Evolutionary conservation across 2,329 filamentous ascomycete species (phyloP).

Genomic region (Alternaria viburni): DNA sequence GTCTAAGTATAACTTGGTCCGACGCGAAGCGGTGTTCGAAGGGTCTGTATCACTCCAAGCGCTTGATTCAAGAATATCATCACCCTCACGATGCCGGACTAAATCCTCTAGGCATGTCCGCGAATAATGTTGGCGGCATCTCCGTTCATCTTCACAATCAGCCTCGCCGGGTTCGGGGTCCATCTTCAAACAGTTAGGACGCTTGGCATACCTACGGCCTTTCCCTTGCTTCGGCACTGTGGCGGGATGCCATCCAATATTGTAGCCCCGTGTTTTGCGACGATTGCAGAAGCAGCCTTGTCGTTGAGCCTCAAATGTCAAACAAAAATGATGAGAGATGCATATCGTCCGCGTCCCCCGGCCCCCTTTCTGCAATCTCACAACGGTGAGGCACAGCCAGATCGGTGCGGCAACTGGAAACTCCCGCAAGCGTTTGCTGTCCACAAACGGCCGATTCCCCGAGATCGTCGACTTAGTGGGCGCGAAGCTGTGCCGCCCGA

Average conservation of each 20-base stretch:
- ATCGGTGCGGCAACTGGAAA: conserved; percentile 7
- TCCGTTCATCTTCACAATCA: neutral
- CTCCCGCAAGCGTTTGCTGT: conserved; percentile 6
- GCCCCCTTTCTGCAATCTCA: conserved; percentile 9
- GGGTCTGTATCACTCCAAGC: neutral
- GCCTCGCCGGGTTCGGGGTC: neutral
- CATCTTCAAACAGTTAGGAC: conserved; percentile 9
- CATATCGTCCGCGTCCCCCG: conserved; percentile 1
- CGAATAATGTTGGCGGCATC: conserved; percentile 1
- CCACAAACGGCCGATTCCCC: conserved; percentile 3
- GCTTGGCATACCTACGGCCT: conserved; percentile 6
- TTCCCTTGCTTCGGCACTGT: conserved; percentile 6
- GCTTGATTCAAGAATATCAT: neutral
- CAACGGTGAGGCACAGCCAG: conserved; percentile 13
- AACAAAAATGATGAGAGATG: neutral
- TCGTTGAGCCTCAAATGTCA: neutral
- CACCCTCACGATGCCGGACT: neutral
- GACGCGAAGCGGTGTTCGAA: neutral
- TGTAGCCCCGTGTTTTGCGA: neutral
- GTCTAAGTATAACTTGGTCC: neutral
- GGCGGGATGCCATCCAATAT: neutral
- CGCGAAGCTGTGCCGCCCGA: neutral
- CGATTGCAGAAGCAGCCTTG: neutral
- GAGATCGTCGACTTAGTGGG: conserved; percentile 7
- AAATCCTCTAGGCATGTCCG: neutral